phyloP scores from a whole-genome alignment of 805 yeast species.

The Peterozyma xylosa region DNA sequence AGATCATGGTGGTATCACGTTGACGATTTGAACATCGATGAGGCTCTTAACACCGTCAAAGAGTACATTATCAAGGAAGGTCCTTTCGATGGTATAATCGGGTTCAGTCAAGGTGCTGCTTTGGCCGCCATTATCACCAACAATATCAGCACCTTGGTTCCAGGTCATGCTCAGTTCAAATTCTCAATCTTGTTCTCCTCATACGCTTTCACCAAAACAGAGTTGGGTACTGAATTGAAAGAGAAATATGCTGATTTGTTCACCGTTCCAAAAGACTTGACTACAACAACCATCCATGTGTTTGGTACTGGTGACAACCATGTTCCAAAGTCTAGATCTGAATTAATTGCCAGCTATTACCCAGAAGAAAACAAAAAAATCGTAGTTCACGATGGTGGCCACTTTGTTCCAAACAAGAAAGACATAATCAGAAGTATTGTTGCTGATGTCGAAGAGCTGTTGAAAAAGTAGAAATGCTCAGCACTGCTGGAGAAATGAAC shows the following conservation, averaged over 20 bases:
- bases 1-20: constrained; percentile 65
- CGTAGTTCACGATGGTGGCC: constrained; percentile 81
- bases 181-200: constrained; percentile 68
- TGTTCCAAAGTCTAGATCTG: constrained; percentile 57
- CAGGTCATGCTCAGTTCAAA: constrained; percentile 41
- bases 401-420: constrained; percentile 81
- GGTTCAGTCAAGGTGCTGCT: constrained; percentile 86
- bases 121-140: constrained; percentile 59
- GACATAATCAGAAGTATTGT: constrained; percentile 4
- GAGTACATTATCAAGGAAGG: constrained; percentile 48
- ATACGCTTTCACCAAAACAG: constrained; percentile 35
- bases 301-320: constrained; percentile 73
- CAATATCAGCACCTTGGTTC: constrained; percentile 40
- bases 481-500: too few relatives aligned
- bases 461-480: neutral
- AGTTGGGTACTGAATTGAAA: constrained; percentile 22
- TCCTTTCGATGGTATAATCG: constrained; percentile 75
- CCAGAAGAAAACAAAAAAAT: constrained; percentile 30
- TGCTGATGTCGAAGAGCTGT: constrained; percentile 1
- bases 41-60: constrained; percentile 37
- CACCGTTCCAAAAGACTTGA: constrained; percentile 20
- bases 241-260: constrained; percentile 24
- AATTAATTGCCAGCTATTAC: constrained; percentile 47
- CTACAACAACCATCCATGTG: constrained; percentile 48
- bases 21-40: constrained; percentile 39